Evolutionary conservation across 306 rosid genomes (phyloP).

Genomic region (Dryas octopetala): DNA sequence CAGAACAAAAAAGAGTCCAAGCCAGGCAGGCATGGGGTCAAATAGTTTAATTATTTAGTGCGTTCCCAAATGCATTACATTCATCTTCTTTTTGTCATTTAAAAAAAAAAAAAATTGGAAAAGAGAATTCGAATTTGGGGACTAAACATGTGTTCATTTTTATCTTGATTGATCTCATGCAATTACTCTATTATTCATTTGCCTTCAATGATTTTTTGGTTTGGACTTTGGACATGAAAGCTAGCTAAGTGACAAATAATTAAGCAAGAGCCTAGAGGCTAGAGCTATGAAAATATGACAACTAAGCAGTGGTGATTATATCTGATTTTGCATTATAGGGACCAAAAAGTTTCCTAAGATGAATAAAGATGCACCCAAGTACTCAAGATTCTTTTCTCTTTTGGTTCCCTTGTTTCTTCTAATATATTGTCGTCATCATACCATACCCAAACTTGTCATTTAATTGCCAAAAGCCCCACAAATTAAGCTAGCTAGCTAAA

Average conservation of each 20-base stretch:
- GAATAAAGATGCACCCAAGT: background rate
- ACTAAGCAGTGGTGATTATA: background rate
- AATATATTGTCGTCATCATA: background rate
- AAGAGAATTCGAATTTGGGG: too few relatives aligned
- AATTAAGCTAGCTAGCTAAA: too few relatives aligned
- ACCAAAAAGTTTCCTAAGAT: slow-evolving; percentile 5
- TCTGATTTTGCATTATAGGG: background rate
- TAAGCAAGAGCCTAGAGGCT: background rate
- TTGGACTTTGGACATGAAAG: background rate
- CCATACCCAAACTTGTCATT: background rate
- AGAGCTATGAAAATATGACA: background rate
- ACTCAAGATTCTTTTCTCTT: background rate
- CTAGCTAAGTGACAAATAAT: background rate
- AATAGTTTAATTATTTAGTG: too few relatives aligned
- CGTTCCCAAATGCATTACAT: too few relatives aligned
- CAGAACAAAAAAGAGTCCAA: background rate
- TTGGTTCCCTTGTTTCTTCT: background rate
- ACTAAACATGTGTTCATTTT: too few relatives aligned
- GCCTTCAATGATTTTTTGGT: background rate
- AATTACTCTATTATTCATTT: background rate
- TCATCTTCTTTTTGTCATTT: too few relatives aligned
- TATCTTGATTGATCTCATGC: too few relatives aligned
- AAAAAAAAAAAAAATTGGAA: too few relatives aligned
- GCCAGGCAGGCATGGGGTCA: background rate
- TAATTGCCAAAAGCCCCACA: background rate